A percentile compares a stretch with the other conserved stretches of the same genome.
These are phyloP conservation scores for Neltuma alba DNA, from an alignment of 306 rosid genomes.

Conservation along the genomic window DNA sequence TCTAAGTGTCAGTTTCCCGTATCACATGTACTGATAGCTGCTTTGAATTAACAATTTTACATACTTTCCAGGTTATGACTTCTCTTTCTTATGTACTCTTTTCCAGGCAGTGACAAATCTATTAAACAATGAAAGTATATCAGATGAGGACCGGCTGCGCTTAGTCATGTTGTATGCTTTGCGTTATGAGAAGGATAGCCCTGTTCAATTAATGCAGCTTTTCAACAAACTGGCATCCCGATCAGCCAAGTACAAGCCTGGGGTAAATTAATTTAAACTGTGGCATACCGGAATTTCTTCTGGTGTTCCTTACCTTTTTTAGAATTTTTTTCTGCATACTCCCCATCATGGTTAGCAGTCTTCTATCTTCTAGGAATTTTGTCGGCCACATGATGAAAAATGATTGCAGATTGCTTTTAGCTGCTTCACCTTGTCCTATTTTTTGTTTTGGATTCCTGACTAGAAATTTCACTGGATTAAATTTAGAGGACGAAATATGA, in stretches of 20 bases:
- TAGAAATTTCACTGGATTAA: not conserved
- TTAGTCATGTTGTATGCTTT: constrained; percentile 75
- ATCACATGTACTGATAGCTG: not conserved
- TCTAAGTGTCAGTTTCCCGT: not conserved
- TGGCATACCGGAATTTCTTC: constrained; percentile 1
- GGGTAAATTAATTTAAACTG: constrained; percentile 44
- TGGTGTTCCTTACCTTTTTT: not conserved
- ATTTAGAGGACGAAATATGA: not conserved
- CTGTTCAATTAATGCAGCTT: constrained; percentile 72
- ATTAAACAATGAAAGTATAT: constrained; percentile 59
- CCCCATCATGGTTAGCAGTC: not conserved
- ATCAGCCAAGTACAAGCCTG: constrained; percentile 60
- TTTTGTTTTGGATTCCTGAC: not conserved
- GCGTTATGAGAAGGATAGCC: constrained; percentile 80
- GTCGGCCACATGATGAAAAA: not conserved
- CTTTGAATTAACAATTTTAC: not conserved
- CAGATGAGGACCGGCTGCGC: constrained; percentile 64
- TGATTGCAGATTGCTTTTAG: not conserved
- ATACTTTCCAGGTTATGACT: constrained; percentile 1
- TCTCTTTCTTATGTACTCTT: constrained; percentile 12
- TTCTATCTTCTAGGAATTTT: not conserved
- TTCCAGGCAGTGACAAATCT: constrained; percentile 65
- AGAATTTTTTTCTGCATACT: not conserved
- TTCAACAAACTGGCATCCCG: constrained; percentile 59
- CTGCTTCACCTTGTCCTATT: not conserved